Evolutionary conservation across 768 basidiomycete species (phyloP), one percentile per base, ranked within the genome.

Genomic region (Tephrocybe sp.): DNA sequence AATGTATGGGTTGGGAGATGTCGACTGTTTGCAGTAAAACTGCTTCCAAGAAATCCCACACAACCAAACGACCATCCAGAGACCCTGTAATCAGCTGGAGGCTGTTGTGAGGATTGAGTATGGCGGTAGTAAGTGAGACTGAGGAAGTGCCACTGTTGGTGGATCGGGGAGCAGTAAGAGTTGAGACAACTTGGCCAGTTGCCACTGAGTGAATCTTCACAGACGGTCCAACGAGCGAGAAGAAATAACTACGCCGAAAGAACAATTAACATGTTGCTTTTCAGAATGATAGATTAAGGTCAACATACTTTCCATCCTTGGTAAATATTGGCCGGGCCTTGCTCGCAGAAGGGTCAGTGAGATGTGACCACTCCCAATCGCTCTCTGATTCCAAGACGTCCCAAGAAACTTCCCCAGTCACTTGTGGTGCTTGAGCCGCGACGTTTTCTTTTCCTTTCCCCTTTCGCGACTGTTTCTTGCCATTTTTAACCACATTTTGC

Each of bases 21-120:
- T 81, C 75, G 54, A 97, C 78, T 2, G 85, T 89, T 52, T 84
- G 82, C 51, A 97, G 71, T 10, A 97, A 69, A 7, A 76, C 72
- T 4, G 85, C 93, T 50, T 97, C 94, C 30, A 94, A 70, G 65
- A 88, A 94, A 69, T 98, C 93, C 97, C 97, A 99, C 21, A 97
- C 70, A 63, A 89, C 81, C 54, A 98, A 68, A 29, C 76, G 77
- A n/a, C 94, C 95, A 57, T 93, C 88, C 51, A 84, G 60, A 7
- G 91, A 90, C 41, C 83, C 85, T 10, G 92, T 92, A 55, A 97
- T 82, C 55, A 99, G 68, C 65, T 98, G 97, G 55, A 92, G 89
- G 21, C 83, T 75, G 67, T 97, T 98, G 54, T 84, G 77, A 12
- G 97, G 93, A 63, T 83, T 88, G 47, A 98, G 68, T 33, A 84